These are phyloP conservation scores for Colletotrichum orbiculare DNA, from an alignment of 2,329 filamentous ascomycete genomes.

Conservation along the genomic window DNA sequence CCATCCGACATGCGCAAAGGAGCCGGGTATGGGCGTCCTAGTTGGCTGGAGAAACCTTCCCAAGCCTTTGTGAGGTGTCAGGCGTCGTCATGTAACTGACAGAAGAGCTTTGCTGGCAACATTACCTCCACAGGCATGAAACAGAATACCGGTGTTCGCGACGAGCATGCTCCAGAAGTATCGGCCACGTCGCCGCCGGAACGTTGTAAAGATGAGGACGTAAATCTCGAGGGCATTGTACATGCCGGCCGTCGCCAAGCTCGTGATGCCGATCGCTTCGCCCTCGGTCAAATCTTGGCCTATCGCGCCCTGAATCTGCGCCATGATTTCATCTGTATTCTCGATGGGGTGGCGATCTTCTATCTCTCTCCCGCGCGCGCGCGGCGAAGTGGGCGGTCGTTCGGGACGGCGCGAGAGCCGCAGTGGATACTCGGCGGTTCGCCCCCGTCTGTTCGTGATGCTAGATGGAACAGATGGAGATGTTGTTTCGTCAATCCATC, in stretches of 20 bases:
- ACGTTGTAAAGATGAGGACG: conserved; percentile 42
- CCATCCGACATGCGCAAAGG: conserved; percentile 50
- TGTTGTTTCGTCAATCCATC: no score
- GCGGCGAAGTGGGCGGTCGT: no score
- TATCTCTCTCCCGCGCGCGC: no score
- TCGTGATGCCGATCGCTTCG: conserved; percentile 21
- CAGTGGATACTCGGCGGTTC: conserved; percentile 5
- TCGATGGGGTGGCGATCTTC: no score
- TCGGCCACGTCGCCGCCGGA: conserved; percentile 39
- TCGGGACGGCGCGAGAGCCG: conserved; percentile 13
- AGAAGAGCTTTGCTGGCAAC: no score
- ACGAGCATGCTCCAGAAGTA: conserved; percentile 47
- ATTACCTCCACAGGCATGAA: conserved; percentile 61
- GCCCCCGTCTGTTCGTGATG: no score
- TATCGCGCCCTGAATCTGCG: conserved; percentile 32
- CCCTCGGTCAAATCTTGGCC: conserved; percentile 3
- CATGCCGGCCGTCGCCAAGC: conserved; percentile 27
- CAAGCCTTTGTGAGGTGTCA: background rate
- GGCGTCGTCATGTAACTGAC: no score
- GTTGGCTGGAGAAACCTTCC: conserved; percentile 48
- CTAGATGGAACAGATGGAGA: no score
- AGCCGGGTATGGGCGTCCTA: conserved; percentile 57
- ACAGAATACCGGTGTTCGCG: conserved; percentile 54
- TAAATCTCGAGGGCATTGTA: conserved; percentile 42
- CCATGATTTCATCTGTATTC: conserved; percentile 1